phyloP scores from a whole-genome alignment of 192 early-diverging fungal genomes.

The Coemansia reversa region DNA sequence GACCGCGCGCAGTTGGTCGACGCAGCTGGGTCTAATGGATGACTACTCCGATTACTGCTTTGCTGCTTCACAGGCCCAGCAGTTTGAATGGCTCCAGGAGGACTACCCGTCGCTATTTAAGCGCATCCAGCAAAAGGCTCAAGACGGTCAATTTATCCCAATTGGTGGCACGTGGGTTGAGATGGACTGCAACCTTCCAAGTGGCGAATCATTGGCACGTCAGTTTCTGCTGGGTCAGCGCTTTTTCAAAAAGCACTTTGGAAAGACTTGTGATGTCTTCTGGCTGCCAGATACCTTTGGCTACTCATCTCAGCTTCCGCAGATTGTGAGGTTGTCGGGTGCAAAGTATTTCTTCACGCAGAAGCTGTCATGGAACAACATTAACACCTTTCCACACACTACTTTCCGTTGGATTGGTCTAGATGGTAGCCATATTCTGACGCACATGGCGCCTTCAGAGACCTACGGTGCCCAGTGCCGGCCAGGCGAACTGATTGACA shows the following conservation, averaged over 20 bases:
- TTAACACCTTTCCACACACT: constrained; percentile 95
- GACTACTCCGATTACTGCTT: constrained; percentile 87
- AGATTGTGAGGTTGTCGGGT: constrained; percentile 75
- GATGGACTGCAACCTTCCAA: constrained; percentile 97
- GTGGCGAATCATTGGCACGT: constrained; percentile 85
- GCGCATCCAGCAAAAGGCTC: constrained; percentile 66
- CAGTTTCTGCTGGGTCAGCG: constrained; percentile 93
- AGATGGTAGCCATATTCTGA: constrained; percentile 78
- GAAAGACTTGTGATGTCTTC: constrained; percentile 68
- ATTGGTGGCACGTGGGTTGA: constrained; percentile 97
- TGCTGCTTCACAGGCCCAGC: constrained; percentile 91
- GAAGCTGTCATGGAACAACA: constrained; percentile 98
- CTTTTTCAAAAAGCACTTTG: constrained; percentile 80
- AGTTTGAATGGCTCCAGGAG: constrained; percentile 86
- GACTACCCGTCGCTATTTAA: constrained; percentile 84
- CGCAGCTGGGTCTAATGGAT: constrained; percentile 79
- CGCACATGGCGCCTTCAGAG: constrained; percentile 86
- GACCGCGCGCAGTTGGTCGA: constrained; percentile 75
- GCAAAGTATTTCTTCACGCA: constrained; percentile 97
- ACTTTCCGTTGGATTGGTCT: constrained; percentile 92
- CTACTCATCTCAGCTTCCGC: constrained; percentile 85
- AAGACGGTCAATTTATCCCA: constrained; percentile 78
- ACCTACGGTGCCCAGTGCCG: constrained; percentile 74
- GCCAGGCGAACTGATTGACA: constrained; percentile 61
- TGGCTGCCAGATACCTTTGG: constrained; percentile 96